A percentile compares a stretch with the other conserved stretches of the same genome.
phyloP scores from a whole-genome alignment of 805 yeast genomes.

The Monosporozyma unispora region DNA sequence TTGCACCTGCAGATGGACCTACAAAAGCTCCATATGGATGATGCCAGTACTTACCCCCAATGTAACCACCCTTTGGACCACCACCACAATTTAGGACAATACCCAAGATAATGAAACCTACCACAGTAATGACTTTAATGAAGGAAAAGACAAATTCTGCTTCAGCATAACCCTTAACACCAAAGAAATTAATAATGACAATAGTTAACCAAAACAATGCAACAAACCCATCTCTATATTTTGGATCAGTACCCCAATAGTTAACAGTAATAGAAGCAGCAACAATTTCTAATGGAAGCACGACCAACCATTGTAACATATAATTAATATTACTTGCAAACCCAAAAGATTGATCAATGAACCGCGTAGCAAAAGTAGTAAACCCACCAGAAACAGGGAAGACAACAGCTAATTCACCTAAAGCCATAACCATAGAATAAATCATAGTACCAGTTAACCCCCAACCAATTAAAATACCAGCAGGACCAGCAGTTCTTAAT shows the following conservation, averaged over 20 bases:
- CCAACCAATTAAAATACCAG: constrained; percentile 49
- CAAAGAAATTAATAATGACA: constrained; percentile 41
- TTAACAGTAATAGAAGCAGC: constrained; percentile 47
- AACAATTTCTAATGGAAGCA: constrained; percentile 43
- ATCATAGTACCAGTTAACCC: constrained; percentile 46
- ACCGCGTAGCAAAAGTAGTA: constrained; percentile 50
- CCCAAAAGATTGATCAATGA: constrained; percentile 53
- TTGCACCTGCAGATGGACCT: constrained; percentile 29
- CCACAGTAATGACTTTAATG: constrained; percentile 40
- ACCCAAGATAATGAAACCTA: constrained; percentile 41
- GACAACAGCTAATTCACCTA: constrained; percentile 54
- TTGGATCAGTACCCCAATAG: constrained; percentile 39
- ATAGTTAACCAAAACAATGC: constrained; percentile 43
- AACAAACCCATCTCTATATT: constrained; percentile 42
- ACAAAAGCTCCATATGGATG: constrained; percentile 52
- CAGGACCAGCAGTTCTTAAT: constrained; percentile 60
- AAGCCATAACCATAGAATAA: constrained; percentile 47
- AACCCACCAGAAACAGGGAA: constrained; percentile 61
- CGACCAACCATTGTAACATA: constrained; percentile 44
- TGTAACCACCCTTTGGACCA: constrained; percentile 40
- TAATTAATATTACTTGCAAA: constrained; percentile 55
- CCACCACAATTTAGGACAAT: constrained; percentile 45
- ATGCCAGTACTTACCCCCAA: constrained; percentile 44
- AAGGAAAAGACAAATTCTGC: constrained; percentile 43
- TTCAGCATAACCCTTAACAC: constrained; percentile 48